Conservation (phyloP, 2,329 filamentous ascomycete species). For the Microdochium trichocladiopsis region DNA sequence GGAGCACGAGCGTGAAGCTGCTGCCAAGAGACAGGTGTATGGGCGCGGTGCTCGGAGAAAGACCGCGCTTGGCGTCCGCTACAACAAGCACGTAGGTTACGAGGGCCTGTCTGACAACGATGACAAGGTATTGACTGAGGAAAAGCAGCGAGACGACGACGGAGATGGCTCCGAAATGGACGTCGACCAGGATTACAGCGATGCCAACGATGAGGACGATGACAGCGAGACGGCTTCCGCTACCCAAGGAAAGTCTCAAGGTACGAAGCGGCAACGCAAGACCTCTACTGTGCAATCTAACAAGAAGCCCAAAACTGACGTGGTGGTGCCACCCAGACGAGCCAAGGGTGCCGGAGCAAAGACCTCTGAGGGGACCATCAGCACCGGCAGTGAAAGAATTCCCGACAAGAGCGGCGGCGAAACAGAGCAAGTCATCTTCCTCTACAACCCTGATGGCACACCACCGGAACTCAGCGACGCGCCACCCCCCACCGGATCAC, state of each 20-base stretch:
- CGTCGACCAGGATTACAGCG: conserved; percentile 17
- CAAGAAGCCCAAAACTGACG: background rate
- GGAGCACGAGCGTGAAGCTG: conserved; percentile 66
- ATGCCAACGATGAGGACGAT: conserved; percentile 13
- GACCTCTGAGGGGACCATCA: background rate
- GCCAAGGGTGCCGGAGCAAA: background rate
- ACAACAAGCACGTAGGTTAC: conserved; percentile 27
- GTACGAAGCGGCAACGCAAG: conserved; percentile 11
- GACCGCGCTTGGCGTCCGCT: conserved; percentile 30
- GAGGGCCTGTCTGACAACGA: conserved; percentile 16
- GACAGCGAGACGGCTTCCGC: conserved; percentile 4
- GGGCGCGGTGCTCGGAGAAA: conserved; percentile 73
- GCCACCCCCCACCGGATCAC: background rate
- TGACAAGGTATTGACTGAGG: conserved; percentile 7
- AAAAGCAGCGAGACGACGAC: conserved; percentile 13
- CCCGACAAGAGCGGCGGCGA: background rate
- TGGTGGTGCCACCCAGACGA: background rate
- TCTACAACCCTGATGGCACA: background rate
- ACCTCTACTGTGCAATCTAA: background rate
- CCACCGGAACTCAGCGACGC: background rate
- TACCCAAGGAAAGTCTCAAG: conserved; percentile 6
- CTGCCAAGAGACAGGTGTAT: conserved; percentile 63
- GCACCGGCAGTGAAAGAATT: background rate
- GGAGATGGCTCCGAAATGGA: conserved; percentile 17
- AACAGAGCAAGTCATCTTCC: background rate